Evolutionary conservation across 2,329 filamentous ascomycete species (phyloP).

Genomic region (Aquanectria penicillioides): DNA sequence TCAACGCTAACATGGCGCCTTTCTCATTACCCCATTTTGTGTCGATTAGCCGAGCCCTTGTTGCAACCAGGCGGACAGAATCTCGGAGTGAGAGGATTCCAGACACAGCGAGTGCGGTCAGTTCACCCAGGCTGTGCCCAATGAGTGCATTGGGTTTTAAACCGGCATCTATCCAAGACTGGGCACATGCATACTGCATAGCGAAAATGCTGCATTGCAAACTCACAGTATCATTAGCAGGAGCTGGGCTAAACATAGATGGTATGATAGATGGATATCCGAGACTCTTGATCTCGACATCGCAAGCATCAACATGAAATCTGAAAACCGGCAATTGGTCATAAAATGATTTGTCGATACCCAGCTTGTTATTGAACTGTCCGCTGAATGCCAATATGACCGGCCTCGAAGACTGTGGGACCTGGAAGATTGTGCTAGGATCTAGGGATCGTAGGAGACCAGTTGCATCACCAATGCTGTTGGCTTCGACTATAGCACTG

Average conservation of each 20-base stretch:
- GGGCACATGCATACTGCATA: background rate
- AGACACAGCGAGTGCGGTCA: constrained; percentile 51
- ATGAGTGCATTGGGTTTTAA: constrained; percentile 33
- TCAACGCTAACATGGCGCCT: constrained; percentile 14
- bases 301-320: background rate
- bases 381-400: background rate
- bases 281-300: background rate
- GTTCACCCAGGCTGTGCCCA: constrained; percentile 55
- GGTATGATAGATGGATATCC: background rate
- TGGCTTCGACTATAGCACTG: background rate
- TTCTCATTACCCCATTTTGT: constrained; percentile 3
- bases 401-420: background rate
- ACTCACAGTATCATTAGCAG: background rate
- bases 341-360: background rate
- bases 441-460: background rate
- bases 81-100: constrained; percentile 44
- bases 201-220: background rate
- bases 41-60: background rate
- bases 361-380: background rate
- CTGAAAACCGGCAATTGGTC: background rate
- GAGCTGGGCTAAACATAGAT: background rate
- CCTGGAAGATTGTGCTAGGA: background rate
- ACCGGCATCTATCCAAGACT: background rate
- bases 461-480: background rate
- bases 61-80: constrained; percentile 32